Percentiles rank a stretch among this genome's conserved stretches.
Conservation (phyloP, 2,329 filamentous ascomycete genomes). For the Arthrinium phaeospermum region DNA sequence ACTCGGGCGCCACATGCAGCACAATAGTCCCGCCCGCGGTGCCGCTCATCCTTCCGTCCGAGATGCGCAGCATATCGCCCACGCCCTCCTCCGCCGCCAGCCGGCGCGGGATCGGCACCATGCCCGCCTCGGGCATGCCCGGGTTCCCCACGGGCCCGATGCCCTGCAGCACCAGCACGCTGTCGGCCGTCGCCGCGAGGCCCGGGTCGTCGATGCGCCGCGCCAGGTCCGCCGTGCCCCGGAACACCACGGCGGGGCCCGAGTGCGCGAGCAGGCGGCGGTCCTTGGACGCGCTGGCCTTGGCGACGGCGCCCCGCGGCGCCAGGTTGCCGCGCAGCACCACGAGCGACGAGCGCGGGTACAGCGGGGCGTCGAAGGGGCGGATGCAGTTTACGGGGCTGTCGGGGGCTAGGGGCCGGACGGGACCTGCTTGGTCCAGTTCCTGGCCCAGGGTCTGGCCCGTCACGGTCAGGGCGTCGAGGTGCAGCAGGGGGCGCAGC, state of each 20-base stretch:
- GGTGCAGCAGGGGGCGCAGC: constrained; percentile 77
- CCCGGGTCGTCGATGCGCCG: constrained; percentile 58
- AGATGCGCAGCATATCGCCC: constrained; percentile 81
- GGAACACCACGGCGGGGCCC: constrained; percentile 67
- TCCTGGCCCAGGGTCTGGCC: constrained; percentile 84
- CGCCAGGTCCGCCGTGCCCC: constrained; percentile 77
- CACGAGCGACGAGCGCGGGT: constrained; percentile 78
- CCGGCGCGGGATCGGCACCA: constrained; percentile 73
- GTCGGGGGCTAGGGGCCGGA: constrained; percentile 51
- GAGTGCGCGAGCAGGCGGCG: constrained; percentile 57
- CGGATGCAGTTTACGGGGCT: constrained; percentile 60
- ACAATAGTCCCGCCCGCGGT: constrained; percentile 91
- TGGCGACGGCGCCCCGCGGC: constrained; percentile 82
- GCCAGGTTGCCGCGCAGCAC: constrained; percentile 85
- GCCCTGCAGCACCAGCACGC: constrained; percentile 82
- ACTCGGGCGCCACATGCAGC: constrained; percentile 86
- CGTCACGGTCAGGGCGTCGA: constrained; percentile 80
- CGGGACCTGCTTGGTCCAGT: constrained; percentile 67
- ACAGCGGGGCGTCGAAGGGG: constrained; percentile 68
- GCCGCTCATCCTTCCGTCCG: constrained; percentile 86
- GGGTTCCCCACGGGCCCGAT: constrained; percentile 91
- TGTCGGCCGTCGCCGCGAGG: constrained; percentile 65
- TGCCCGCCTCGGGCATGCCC: constrained; percentile 86
- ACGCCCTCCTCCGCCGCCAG: constrained; percentile 77
- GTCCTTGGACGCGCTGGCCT: constrained; percentile 87